Base-by-base conservation (phyloP, 352 stramenopile genomes). In the Aphanomyces invadans region DNA sequence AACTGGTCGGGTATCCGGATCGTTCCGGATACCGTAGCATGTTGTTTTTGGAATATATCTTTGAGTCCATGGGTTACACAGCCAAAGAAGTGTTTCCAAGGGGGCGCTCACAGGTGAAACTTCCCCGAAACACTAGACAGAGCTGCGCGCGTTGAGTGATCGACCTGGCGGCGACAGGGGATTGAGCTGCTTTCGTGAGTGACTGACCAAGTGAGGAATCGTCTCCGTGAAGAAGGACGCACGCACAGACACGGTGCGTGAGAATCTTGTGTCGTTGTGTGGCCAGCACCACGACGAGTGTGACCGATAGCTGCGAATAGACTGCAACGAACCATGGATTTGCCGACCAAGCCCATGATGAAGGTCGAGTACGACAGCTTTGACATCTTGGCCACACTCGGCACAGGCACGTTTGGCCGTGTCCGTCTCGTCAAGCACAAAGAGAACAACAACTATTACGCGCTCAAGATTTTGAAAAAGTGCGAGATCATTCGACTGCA, bases 401-500 rank as follows among this genome's bases (percentile, higher is more conserved):
- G 83, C 10, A 95, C 88, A 7, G 89, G 89, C 28, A 96, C 89
- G 2, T 97, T 96, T 70, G 89, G 89, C 2, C 79, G 89, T 29
- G 89, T 97, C 42, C 78, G 87, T 2, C 76, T 97, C 4, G 87
- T 94, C 49, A 77, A 89, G 23, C 72, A 89, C 29, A 83, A 84
- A 25, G 70, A 74, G 19, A 76, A 69, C 4, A 78, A 77, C 0
- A 76, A 73, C 0, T 93, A 81, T 61, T 87, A 92, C 60, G 89
- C 89, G 4, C 76, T 97, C 25, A 97, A 97, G 68, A 97, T 96
- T 70, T 74, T 97, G 15, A 97, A 97, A 71, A 97, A 97, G 74
- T 86, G 78, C 54, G 82, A 95, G 60, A 95, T 97, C 64, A 70
- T 97, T 33, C 70, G 83, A 12, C 78, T 96, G 53, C 81, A 95